A percentile compares a stretch with the other conserved stretches of the same genome.
phyloP scores from a whole-genome alignment of 2,329 filamentous ascomycete species.

The Cladosporium sp. region DNA sequence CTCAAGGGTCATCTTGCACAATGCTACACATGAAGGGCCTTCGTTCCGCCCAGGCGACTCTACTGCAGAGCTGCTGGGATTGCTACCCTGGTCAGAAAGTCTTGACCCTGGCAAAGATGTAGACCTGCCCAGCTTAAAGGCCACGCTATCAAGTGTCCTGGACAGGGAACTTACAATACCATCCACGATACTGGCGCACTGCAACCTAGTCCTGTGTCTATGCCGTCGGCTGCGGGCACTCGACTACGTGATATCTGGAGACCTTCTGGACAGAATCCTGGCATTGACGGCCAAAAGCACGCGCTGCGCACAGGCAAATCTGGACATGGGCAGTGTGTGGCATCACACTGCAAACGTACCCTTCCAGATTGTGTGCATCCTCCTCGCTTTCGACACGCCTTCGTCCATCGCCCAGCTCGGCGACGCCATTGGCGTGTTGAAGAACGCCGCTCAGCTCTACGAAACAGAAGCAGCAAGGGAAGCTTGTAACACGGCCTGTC shows the following conservation, averaged over 20 bases:
- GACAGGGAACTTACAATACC: conserved; percentile 38
- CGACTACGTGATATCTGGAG: conserved; percentile 39
- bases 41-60: conserved; percentile 34
- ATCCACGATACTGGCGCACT: conserved; percentile 47
- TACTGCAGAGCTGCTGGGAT: conserved; percentile 44
- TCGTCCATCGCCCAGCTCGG: conserved; percentile 43
- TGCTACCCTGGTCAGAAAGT: conserved; percentile 47
- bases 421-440: conserved; percentile 40
- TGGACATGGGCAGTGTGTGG: conserved; percentile 45
- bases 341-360: conserved; percentile 55
- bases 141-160: conserved; percentile 41
- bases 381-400: conserved; percentile 49
- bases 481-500: conserved; percentile 48
- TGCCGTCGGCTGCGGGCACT: conserved; percentile 49
- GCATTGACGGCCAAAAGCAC: conserved; percentile 39
- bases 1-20: conserved; percentile 45
- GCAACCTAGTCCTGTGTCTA: conserved; percentile 52
- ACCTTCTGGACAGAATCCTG: conserved; percentile 43
- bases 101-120: conserved; percentile 47
- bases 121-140: conserved; percentile 41
- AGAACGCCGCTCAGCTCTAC: conserved; percentile 16
- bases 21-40: conserved; percentile 37
- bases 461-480: conserved; percentile 37
- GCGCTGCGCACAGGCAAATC: conserved; percentile 40
- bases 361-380: conserved; percentile 51